Base-by-base conservation (phyloP, 257 asterid genomes). In the Salvia rosmarinus region DNA sequence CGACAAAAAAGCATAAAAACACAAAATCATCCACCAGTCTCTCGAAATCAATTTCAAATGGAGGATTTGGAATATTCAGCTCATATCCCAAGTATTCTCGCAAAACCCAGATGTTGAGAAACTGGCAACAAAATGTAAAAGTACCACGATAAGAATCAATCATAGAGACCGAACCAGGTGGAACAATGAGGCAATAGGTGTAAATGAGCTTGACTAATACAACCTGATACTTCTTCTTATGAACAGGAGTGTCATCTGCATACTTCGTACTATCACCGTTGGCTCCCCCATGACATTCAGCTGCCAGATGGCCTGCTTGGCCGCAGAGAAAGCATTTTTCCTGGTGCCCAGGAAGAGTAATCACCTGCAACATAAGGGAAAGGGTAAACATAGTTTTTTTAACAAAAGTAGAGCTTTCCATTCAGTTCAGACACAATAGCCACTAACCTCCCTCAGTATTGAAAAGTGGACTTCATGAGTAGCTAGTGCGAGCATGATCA, bases 1-100 rank as follows among this genome's bases (percentile, higher is more conserved):
- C 99, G 67, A 91, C 97, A 83, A 95, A 95, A 75, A 95, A 89
- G 68, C 98, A 95, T 72, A 89, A 73, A 64, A 95, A 91, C 71
- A 95, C 98, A 73, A 95, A 95, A 78, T 95, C 99, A 79, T 95
- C 99, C 87, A 95, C 89, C 80, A 91, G 85, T 82, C 96, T 89
- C 64, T 95, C 99, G 80, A 95, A 87, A 74, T 95, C 90, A 69
- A 89, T 83, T 71, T 75, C 77, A 80, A 85, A 89, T 51, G 96
- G 93, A 68, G 97, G 88, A 74, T 78, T 79, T 12, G 85, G 82
- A 77, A 91, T 83, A 68, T 77, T 91, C 87, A 95, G 70, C 78
- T 95, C 99, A 84, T 82, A 80, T 71, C 79, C 88, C 96, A 95
- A 80, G 80, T 95, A 91, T 75, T 95, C 99, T 68, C 98, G 90